Evolutionary conservation across 371 early-diverging fungal species (phyloP).

Genomic region (Phascolomyces articulosus): DNA sequence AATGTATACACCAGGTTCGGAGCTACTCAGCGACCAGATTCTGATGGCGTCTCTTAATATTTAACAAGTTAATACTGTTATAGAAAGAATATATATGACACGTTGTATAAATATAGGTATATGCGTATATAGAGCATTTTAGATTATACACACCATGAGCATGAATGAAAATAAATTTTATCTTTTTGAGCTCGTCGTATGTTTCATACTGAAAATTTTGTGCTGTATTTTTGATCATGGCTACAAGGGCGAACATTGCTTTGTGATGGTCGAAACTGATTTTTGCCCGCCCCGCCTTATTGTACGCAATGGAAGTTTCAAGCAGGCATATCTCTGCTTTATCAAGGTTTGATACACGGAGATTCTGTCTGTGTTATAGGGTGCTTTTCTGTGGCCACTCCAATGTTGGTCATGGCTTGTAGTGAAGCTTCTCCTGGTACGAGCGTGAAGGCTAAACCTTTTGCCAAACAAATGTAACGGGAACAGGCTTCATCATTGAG

Average conservation of each 20-base stretch:
- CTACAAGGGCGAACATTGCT: conserved; percentile 21
- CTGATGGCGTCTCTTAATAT: conserved; percentile 10
- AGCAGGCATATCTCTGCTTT: conserved; percentile 7
- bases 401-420: conserved; percentile 7
- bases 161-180: conserved; percentile 14
- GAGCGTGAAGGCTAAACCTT: neutral
- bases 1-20: neutral
- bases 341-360: neutral
- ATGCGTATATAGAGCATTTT: neutral
- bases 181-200: conserved; percentile 14
- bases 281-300: conserved; percentile 1
- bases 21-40: neutral
- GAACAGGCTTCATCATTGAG: neutral
- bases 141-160: conserved; percentile 14
- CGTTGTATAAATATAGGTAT: neutral
- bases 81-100: neutral
- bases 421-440: conserved; percentile 11
- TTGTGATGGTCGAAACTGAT: conserved; percentile 17
- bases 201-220: conserved; percentile 13
- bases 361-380: conserved; percentile 9
- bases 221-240: conserved; percentile 23
- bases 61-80: neutral
- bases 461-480: neutral
- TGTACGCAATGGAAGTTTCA: conserved; percentile 8
- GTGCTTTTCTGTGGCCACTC: conserved; percentile 9